These are phyloP conservation scores for Pyronema domesticum DNA, from an alignment of 495 filamentous ascomycete genomes.

Conservation along the genomic window DNA sequence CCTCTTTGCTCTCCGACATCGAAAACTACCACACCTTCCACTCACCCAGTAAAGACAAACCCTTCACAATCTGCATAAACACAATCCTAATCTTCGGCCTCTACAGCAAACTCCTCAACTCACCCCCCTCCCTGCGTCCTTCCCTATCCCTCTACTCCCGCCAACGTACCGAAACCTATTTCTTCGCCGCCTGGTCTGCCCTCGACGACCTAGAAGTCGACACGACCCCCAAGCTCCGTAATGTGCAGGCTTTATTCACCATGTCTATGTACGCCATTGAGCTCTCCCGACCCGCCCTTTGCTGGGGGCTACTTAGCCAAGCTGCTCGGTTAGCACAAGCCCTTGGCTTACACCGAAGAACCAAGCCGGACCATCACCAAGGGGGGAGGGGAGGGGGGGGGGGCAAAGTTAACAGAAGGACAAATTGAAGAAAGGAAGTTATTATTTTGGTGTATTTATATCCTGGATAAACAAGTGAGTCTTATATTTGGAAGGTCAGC, in stretches of 20 bases:
- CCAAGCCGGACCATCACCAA: constrained; percentile 4
- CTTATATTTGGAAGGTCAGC: constrained; percentile 20
- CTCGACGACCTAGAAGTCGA: constrained; percentile 19
- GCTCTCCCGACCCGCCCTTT: constrained; percentile 20
- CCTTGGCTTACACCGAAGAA: constrained; percentile 25
- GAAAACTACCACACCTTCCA: no score
- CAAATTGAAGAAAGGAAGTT: constrained; percentile 22
- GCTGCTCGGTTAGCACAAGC: constrained; percentile 21
- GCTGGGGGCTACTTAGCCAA: constrained; percentile 18
- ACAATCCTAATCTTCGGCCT: constrained; percentile 17
- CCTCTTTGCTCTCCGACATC: no score
- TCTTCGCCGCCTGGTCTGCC: constrained; percentile 9
- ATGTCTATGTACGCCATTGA: constrained; percentile 21
- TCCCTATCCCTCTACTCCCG: neutral
- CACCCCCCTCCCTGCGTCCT: neutral
- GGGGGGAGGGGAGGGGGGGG: no score
- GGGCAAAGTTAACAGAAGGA: constrained; percentile 10
- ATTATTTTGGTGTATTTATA: constrained; percentile 26
- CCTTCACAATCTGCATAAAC: constrained; percentile 22
- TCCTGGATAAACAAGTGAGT: constrained; percentile 20
- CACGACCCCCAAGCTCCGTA: constrained; percentile 13
- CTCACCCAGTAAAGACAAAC: constrained; percentile 11
- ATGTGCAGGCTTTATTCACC: constrained; percentile 21
- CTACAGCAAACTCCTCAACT: constrained; percentile 7
- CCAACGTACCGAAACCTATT: neutral